A percentile compares a stretch with the other conserved stretches of the same genome.
These are phyloP conservation scores for Prunus fruticosa DNA, from an alignment of 306 rosid species.

Conservation along the genomic window DNA sequence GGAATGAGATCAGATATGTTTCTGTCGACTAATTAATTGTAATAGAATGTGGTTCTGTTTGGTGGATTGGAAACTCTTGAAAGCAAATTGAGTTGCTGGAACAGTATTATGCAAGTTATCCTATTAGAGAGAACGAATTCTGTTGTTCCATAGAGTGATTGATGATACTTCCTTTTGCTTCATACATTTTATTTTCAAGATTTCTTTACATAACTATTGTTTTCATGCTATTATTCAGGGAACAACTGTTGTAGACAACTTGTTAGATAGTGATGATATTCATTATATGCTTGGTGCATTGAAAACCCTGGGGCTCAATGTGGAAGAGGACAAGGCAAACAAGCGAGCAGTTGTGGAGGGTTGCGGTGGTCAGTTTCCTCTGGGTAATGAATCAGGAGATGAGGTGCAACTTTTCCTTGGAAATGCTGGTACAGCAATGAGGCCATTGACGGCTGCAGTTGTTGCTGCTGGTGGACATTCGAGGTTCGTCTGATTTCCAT, in stretches of 20 bases:
- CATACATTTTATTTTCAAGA: background rate
- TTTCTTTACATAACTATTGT: background rate
- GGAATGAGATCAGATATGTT: background rate
- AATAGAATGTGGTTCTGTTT: background rate
- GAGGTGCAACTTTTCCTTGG: conserved; percentile 94
- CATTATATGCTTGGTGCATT: conserved; percentile 96
- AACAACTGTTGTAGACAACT: conserved; percentile 92
- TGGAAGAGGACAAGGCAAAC: conserved; percentile 69
- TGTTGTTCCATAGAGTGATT: background rate
- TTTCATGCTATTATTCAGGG: conserved; percentile 53
- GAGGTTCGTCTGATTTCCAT: conserved; percentile 44
- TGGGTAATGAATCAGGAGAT: conserved; percentile 49
- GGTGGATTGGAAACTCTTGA: background rate
- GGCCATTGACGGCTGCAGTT: conserved; percentile 95
- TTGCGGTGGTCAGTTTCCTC: conserved; percentile 83
- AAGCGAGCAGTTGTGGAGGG: conserved; percentile 90
- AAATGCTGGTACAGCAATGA: conserved; percentile 99
- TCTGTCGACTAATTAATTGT: background rate
- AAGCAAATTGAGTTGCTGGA: background rate
- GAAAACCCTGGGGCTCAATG: conserved; percentile 71
- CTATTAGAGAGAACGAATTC: background rate
- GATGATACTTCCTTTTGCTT: background rate
- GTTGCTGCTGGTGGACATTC: conserved; percentile 90
- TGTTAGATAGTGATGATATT: conserved; percentile 85
- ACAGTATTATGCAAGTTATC: background rate